phyloP scores from a whole-genome alignment of 1,139 yeast species.

The Candida anutae region DNA sequence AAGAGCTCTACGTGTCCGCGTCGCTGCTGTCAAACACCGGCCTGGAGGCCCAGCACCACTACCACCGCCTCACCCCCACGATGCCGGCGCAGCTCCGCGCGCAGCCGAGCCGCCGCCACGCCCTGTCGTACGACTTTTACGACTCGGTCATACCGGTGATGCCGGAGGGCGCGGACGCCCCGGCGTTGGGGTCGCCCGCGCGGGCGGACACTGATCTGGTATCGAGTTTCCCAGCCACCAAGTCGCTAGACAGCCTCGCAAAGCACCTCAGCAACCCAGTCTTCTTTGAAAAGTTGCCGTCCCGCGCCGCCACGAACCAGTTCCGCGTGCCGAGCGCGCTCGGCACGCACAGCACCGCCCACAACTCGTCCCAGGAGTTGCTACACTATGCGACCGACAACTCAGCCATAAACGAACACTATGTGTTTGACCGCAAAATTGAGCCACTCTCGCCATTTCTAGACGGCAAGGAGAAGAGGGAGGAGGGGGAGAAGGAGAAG shows the following conservation, averaged over 20 bases:
- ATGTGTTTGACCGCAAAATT: constrained; percentile 11
- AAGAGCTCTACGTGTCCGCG: not conserved
- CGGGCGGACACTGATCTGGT: constrained; percentile 1
- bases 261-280: constrained; percentile 31
- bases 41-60: constrained; percentile 7
- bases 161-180: constrained; percentile 8
- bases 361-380: constrained; percentile 12
- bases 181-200: constrained; percentile 2
- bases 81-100: constrained; percentile 6
- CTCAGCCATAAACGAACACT: constrained; percentile 29
- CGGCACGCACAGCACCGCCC: constrained; percentile 2
- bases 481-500: no score
- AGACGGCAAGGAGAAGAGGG: no score
- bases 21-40: constrained; percentile 2
- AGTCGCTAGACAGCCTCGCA: constrained; percentile 32
- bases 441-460: no score
- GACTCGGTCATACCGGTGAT: constrained; percentile 37
- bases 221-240: constrained; percentile 4
- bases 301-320: constrained; percentile 15
- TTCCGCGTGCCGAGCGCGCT: constrained; percentile 4
- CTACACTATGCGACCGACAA: constrained; percentile 11
- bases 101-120: constrained; percentile 6
- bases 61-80: constrained; percentile 5
- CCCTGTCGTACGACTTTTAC: constrained; percentile 35
- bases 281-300: constrained; percentile 33